phyloP scores from a whole-genome alignment of 345 rosid species.

The Euphorbia pulcherrima region DNA sequence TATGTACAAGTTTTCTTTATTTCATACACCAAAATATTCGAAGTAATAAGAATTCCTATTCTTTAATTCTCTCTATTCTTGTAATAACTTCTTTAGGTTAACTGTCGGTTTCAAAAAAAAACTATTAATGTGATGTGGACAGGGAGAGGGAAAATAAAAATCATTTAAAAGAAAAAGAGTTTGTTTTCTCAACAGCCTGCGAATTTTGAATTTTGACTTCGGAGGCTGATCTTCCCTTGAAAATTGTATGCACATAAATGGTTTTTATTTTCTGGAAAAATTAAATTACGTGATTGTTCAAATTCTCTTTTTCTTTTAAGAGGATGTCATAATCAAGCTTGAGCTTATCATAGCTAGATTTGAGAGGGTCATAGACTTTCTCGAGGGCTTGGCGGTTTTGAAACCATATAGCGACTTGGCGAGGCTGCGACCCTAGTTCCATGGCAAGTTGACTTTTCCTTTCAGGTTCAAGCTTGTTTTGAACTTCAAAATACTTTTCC shows the following conservation, averaged over 20 bases:
- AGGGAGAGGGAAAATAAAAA: too few species aligned
- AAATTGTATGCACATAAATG: slow-evolving; percentile 13
- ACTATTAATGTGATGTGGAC: too few species aligned
- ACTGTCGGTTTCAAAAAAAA: too few species aligned
- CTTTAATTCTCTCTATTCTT: too few species aligned
- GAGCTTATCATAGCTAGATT: slow-evolving; percentile 49
- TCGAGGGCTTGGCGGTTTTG: slow-evolving; percentile 76
- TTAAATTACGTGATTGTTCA: slow-evolving; percentile 49
- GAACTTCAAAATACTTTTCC: slow-evolving; percentile 61
- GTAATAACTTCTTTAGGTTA: too few species aligned
- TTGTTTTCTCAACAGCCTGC: too few species aligned
- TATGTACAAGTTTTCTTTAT: too few species aligned
- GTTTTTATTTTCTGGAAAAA: too few species aligned
- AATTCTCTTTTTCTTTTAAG: slow-evolving; percentile 39
- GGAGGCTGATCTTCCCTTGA: slow-evolving; percentile 49
- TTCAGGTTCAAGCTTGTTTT: slow-evolving; percentile 72
- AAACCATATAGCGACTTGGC: slow-evolving; percentile 81
- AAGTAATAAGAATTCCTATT: too few species aligned
- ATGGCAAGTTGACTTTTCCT: slow-evolving; percentile 63
- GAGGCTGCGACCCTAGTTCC: slow-evolving; percentile 70
- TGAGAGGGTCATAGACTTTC: slow-evolving; percentile 47
- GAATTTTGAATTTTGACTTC: too few species aligned
- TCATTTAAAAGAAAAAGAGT: too few species aligned
- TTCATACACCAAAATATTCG: too few species aligned
- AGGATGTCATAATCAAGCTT: slow-evolving; percentile 53